A percentile compares a stretch with the other conserved stretches of the same genome.
Evolutionary conservation across 192 early-diverging fungal species (phyloP).

Genomic region (Gigaspora rosea): DNA sequence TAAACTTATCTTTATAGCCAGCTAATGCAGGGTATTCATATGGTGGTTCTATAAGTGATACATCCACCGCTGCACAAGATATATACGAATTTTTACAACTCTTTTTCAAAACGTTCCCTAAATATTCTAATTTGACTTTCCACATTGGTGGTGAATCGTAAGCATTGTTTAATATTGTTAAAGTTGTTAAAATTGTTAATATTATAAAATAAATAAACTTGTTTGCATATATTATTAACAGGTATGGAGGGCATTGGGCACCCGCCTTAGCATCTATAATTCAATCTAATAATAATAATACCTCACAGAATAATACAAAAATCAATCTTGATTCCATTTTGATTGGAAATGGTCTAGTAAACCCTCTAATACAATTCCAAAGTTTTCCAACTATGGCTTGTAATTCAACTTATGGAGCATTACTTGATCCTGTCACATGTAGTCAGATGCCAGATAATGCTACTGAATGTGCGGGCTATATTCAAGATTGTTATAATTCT

Average conservation of each 20-base stretch:
- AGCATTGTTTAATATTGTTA: conserved; percentile 32
- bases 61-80: conserved; percentile 81
- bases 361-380: conserved; percentile 86
- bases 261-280: conserved; percentile 87
- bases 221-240: not conserved
- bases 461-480: conserved; percentile 73
- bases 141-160: conserved; percentile 84
- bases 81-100: conserved; percentile 92
- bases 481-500: conserved; percentile 83
- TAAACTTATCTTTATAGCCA: conserved; percentile 51
- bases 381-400: conserved; percentile 81
- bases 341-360: conserved; percentile 92
- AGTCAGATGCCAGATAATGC: conserved; percentile 70
- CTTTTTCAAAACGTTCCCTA: conserved; percentile 82
- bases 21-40: conserved; percentile 91
- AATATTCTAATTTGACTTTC: conserved; percentile 78
- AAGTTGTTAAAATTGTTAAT: not conserved
- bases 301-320: conserved; percentile 34
- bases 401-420: conserved; percentile 72
- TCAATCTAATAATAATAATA: conserved; percentile 70
- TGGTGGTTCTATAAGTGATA: conserved; percentile 69
- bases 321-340: conserved; percentile 77
- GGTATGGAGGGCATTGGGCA: conserved; percentile 89
- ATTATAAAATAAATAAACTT: no score
- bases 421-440: conserved; percentile 72